Evolutionary conservation across 75 land plant genomes (phyloP).

Genomic region (Chamaecyparis obtusa): DNA sequence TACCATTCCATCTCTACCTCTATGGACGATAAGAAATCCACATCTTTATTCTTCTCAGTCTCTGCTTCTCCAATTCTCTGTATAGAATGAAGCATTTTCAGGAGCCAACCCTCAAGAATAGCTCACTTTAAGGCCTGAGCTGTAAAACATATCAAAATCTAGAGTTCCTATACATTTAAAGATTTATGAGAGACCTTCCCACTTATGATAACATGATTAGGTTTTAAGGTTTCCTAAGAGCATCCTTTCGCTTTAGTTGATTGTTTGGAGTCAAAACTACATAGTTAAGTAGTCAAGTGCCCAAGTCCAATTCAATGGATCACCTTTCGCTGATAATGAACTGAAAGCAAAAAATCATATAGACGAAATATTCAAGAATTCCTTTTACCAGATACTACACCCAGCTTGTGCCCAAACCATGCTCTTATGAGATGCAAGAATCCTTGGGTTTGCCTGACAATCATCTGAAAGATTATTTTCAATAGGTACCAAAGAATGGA

Average conservation of each 20-base stretch:
- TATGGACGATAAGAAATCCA: constrained; percentile 94
- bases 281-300: neutral
- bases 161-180: neutral
- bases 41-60: constrained; percentile 69
- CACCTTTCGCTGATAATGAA: neutral
- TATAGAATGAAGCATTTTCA: neutral
- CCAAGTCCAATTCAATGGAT: neutral
- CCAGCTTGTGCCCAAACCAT: neutral
- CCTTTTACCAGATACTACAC: neutral
- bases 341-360: neutral
- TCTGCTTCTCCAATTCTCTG: constrained; percentile 84
- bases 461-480: neutral
- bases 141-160: neutral
- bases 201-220: neutral
- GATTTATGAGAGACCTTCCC: neutral
- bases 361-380: neutral
- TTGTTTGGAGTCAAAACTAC: neutral
- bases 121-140: neutral
- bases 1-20: constrained; percentile 48
- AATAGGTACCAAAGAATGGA: too few relatives aligned
- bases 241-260: neutral
- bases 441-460: neutral
- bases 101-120: neutral
- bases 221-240: neutral
- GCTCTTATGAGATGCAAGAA: neutral